Evolutionary conservation across 495 filamentous ascomycete species (phyloP).

Genomic region (Aspergillus homomorphus): DNA sequence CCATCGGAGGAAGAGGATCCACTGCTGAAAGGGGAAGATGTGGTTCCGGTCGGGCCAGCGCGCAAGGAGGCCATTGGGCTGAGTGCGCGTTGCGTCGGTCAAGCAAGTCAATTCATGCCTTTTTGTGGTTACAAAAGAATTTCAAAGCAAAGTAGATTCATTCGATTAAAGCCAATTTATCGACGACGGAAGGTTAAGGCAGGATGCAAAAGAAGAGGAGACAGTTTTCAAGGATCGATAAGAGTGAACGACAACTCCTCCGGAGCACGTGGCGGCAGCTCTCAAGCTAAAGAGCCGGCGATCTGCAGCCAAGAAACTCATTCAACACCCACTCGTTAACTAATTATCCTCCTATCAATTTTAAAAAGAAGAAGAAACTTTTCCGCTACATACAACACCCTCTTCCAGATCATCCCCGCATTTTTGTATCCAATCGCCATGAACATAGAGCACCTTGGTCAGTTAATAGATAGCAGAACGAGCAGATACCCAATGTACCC

Average conservation of each 20-base stretch:
- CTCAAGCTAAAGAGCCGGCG: neutral
- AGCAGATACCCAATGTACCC: neutral
- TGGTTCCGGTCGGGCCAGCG: constrained; percentile 25
- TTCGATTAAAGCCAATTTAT: neutral
- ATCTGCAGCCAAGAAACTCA: constrained; percentile 2
- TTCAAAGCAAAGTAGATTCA: neutral
- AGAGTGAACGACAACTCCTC: neutral
- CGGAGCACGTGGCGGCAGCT: neutral
- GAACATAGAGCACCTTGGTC: neutral
- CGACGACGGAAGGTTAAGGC: neutral
- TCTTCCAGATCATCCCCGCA: neutral
- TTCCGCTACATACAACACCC: neutral
- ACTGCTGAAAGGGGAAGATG: constrained; percentile 27
- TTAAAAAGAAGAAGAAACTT: no score
- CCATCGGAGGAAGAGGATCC: constrained; percentile 25
- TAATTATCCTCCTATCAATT: no score
- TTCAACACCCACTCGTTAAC: no score
- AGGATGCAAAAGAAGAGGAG: neutral
- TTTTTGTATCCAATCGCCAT: neutral
- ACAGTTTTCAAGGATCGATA: neutral
- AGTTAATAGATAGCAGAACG: neutral
- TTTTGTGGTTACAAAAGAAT: neutral
- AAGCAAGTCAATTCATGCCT: constrained; percentile 8
- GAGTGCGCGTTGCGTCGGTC: neutral
- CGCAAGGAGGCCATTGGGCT: constrained; percentile 27